Evolutionary conservation across 768 basidiomycete genomes (phyloP).

Genomic region (Russula griseocarnosa): DNA sequence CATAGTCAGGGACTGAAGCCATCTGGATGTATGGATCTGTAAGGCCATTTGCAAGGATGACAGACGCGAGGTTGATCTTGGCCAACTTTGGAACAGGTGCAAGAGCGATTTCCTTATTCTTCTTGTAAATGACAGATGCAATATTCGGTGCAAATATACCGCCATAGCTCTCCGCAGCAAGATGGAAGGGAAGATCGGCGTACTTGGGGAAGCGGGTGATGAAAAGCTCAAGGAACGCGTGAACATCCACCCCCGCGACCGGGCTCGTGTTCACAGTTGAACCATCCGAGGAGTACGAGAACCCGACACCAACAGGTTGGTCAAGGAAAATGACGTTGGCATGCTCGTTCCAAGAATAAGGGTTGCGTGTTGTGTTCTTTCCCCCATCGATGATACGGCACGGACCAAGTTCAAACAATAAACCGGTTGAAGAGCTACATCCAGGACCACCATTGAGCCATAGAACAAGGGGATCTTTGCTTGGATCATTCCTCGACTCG

Average conservation of each 20-base stretch:
- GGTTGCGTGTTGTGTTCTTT: slow-evolving; percentile 65
- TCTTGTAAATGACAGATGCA: slow-evolving; percentile 72
- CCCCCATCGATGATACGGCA: slow-evolving; percentile 35
- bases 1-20: slow-evolving; percentile 75
- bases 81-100: slow-evolving; percentile 47
- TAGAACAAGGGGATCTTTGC: slow-evolving; percentile 75
- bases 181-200: slow-evolving; percentile 63
- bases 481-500: slow-evolving; percentile 71
- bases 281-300: slow-evolving; percentile 75
- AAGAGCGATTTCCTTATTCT: slow-evolving; percentile 59
- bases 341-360: slow-evolving; percentile 79
- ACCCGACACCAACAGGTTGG: slow-evolving; percentile 87
- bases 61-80: slow-evolving; percentile 74
- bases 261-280: slow-evolving; percentile 75
- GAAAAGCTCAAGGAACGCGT: slow-evolving; percentile 80
- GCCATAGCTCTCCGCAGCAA: slow-evolving; percentile 76
- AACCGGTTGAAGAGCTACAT: slow-evolving; percentile 34
- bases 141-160: slow-evolving; percentile 80
- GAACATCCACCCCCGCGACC: slow-evolving; percentile 85
- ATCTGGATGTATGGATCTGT: slow-evolving; percentile 83
- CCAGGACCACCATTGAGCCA: slow-evolving; percentile 82
- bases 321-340: slow-evolving; percentile 76
- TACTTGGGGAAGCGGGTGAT: slow-evolving; percentile 73
- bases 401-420: slow-evolving; percentile 29
- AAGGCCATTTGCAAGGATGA: slow-evolving; percentile 85